Evolutionary conservation across 208 protist species (phyloP), one percentile per base, ranked within the genome.

Genomic region (Acanthamoeba royreba): DNA sequence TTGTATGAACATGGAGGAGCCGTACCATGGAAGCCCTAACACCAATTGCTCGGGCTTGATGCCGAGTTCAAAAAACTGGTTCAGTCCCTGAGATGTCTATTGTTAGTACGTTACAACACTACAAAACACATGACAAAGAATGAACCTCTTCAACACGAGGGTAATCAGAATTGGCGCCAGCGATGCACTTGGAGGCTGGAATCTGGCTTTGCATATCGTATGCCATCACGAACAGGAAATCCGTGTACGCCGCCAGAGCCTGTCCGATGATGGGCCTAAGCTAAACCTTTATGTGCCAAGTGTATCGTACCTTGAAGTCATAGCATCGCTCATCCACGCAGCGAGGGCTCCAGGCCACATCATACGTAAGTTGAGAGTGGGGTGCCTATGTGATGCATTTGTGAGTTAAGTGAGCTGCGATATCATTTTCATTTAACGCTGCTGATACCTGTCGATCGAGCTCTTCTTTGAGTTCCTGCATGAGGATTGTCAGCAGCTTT

Each of bases 191-290:
- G 46, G 49, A 63, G 35, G 53, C 85, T 28, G 88, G 88, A 58
- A 93, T 93, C 45, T 93, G 88, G 63, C 61, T 83, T 35, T 93
- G 88, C 88, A 93, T 83, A 38, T 93, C 88, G 45, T 93, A 93
- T 15, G 63, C 66, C 88, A 93, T 93, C 88, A 93, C 88, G 33
- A 93, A 74, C 45, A 93, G 88, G 38, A 93, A 93, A 43, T 93
- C 88, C 1, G 46, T 74, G 53, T 35, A 45, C 25, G 74, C 61
- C 31, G 61, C 28, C 63, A 93, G 66, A 42, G 55, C 87, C 46
- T 83, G 42, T 13, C 25, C n/a, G n/a, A n/a, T n/a, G n/a, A n/a
- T n/a, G n/a, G n/a, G n/a, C n/a, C n/a, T n/a, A n/a, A n/a, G n/a
- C n/a, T n/a, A n/a, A n/a, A n/a, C n/a, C n/a, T n/a, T n/a, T n/a